A percentile compares a stretch with the other conserved stretches of the same genome.
These are phyloP conservation scores for Musa balbisiana DNA, from an alignment of 202 grass and related monocot species.

Conservation along the genomic window DNA sequence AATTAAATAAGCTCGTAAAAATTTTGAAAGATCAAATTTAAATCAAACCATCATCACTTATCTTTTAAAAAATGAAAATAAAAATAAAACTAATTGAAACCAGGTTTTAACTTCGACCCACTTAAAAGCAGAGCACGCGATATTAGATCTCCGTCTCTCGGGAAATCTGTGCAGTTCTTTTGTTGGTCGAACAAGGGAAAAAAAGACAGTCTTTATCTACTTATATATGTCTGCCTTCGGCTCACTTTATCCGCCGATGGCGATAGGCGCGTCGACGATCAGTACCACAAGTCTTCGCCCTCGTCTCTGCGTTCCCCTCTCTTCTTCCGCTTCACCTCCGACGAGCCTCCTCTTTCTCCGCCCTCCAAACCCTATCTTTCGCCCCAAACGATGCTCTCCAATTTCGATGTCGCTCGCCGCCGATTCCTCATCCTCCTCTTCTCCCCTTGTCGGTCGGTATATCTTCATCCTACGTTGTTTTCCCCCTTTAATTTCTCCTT, in stretches of 20 bases:
- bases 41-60: too few relatives aligned
- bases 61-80: too few relatives aligned
- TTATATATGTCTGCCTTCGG: background rate
- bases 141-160: too few relatives aligned
- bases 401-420: background rate
- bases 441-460: background rate
- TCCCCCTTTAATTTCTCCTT: background rate
- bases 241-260: background rate
- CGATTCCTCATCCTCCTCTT: background rate
- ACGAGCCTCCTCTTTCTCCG: background rate
- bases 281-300: background rate
- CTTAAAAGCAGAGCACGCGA: too few relatives aligned
- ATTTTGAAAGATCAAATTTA: too few relatives aligned
- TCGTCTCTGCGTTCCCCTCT: background rate
- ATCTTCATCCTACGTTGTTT: background rate
- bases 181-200: too few relatives aligned
- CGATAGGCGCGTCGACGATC: background rate
- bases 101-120: too few relatives aligned
- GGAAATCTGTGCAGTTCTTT: too few relatives aligned
- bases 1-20: too few relatives aligned
- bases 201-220: too few relatives aligned
- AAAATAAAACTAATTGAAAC: too few relatives aligned
- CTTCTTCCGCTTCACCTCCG: background rate
- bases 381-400: background rate
- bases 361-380: background rate